Conservation (phyloP, 805 yeast species). For the Torulaspora indica region DNA sequence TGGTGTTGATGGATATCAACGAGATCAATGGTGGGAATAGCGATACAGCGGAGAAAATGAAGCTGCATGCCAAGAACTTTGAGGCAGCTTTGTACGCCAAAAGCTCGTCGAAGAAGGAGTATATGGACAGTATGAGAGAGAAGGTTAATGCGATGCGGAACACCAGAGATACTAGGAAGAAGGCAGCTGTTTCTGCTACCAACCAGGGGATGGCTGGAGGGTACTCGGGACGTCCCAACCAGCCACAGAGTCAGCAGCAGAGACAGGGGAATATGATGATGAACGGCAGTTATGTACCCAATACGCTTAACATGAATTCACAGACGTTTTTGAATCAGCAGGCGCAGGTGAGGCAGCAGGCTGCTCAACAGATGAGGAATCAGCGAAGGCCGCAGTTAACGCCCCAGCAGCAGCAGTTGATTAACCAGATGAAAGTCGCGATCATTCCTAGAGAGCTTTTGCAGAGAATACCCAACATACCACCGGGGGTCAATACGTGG, state of each 20-base stretch:
- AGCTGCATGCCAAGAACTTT: slow-evolving; percentile 61
- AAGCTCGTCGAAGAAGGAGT: slow-evolving; percentile 54
- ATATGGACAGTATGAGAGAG: slow-evolving; percentile 46
- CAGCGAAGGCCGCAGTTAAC: slow-evolving; percentile 26
- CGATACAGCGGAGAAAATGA: slow-evolving; percentile 41
- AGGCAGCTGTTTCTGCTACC: slow-evolving; percentile 18
- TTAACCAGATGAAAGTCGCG: slow-evolving; percentile 49
- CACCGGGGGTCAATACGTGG: slow-evolving; percentile 79
- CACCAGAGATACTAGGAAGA: slow-evolving; percentile 29
- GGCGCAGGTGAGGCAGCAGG: slow-evolving; percentile 49
- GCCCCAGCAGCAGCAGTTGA: slow-evolving; percentile 40
- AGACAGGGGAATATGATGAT: slow-evolving; percentile 28
- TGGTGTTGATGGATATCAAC: slow-evolving; percentile 36
- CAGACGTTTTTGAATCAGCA: slow-evolving; percentile 44
- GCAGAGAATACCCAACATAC: slow-evolving; percentile 66
- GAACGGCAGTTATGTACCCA: slow-evolving; percentile 19
- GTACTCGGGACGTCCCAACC: slow-evolving; percentile 25
- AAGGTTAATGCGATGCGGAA: slow-evolving; percentile 42
- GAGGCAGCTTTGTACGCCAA: slow-evolving; percentile 62
- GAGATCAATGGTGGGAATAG: slow-evolving; percentile 35
- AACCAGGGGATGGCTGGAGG: slow-evolving; percentile 29
- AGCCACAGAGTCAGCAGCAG: slow-evolving; percentile 29
- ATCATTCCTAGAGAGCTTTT: slow-evolving; percentile 71
- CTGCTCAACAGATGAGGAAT: slow-evolving; percentile 43
- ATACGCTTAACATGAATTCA: slow-evolving; percentile 32